Conservation (phyloP, 1,284 basidiomycete genomes). For the Coniophora puteana region DNA sequence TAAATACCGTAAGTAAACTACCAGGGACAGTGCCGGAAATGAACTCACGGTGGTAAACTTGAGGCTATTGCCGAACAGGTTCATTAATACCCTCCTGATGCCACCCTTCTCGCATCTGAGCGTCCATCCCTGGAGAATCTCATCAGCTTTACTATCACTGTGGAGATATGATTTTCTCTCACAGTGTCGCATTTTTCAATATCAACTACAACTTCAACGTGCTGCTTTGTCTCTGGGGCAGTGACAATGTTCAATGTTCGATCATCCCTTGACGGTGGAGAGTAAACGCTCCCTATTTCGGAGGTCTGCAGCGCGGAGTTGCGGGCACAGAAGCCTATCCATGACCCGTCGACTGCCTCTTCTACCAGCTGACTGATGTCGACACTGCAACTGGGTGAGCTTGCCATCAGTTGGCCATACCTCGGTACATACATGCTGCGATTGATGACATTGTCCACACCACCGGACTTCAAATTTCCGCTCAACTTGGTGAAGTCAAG, state of each 20-base stretch:
- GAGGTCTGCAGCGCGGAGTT: slow-evolving; percentile 61
- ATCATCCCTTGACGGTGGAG: slow-evolving; percentile 57
- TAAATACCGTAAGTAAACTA: slow-evolving; percentile 28
- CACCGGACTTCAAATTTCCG: slow-evolving; percentile 77
- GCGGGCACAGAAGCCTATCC: slow-evolving; percentile 89
- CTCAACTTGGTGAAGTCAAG: slow-evolving; percentile 95
- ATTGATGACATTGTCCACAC: slow-evolving; percentile 70
- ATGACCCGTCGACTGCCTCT: slow-evolving; percentile 93
- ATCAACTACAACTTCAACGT: slow-evolving; percentile 87
- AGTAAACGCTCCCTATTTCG: slow-evolving; percentile 91
- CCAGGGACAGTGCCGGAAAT: slow-evolving; percentile 1
- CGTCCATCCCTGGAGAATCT: slow-evolving; percentile 69
- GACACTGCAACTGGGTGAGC: slow-evolving; percentile 43
- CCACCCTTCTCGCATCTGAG: slow-evolving; percentile 91
- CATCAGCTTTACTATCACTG: slow-evolving; percentile 6
- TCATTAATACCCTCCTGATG: slow-evolving; percentile 91
- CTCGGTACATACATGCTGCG: slow-evolving; percentile 63
- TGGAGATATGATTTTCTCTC: slow-evolving; percentile 21
- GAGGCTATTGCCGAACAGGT: slow-evolving; percentile 91
- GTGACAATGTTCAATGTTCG: slow-evolving; percentile 33
- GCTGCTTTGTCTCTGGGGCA: slow-evolving; percentile 32
- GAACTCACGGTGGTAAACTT: slow-evolving; percentile 79
- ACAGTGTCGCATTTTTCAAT: slow-evolving; percentile 72
- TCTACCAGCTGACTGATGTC: slow-evolving; percentile 91
- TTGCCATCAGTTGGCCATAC: not conserved